Base-by-base conservation (phyloP, 108 stramenopile genomes). In the Skeletonema marinoi region DNA sequence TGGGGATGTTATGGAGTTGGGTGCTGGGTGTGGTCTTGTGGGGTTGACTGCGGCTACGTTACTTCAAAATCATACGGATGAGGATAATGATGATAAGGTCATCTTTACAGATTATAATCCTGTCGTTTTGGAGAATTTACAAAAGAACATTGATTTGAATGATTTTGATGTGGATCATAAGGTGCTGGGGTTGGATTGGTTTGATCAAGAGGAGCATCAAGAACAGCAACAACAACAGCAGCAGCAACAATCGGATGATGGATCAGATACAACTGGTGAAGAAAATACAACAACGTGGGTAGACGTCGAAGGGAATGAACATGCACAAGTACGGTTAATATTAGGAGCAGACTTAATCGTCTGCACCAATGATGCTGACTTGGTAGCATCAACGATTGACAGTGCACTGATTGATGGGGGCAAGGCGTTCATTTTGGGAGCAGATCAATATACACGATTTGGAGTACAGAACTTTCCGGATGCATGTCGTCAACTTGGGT, bases 31-130 rank as follows among this genome's bases (percentile, higher is more conserved):
- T 74, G 93, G 93, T 32, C 75, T 94, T 11, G 68, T 71, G 3
- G 93, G 93, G 14, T 68, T 94, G 2, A 77, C 89, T 3, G 90
- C 90, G 10, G 90, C 89, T 0, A 58, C 61, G n/a, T 38, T 79
- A 12, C 65, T 77, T 44, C 17, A 50, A 12, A 36, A 75, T 3
- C 12, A 46, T 13, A 46, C 39, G 10, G 10, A 41, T 41, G 39
- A 10, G 6, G 10, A 16, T 46, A 46, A 16, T 46, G 14, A 46
- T 3, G 66, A 77, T 21, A 65, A 71, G 61, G 83, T 90, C 11
- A 80, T 82, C 35, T 73, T 93, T 42, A 90, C 90, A 16, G 93
- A 94, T 73, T 94, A 90, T 73, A 91, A 94, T 73, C 65, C 61
- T 10, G 78, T 65, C 10, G 89, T 90, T 5, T 77, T 94, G 13